Evolutionary conservation across 2,329 filamentous ascomycete species (phyloP).

Genomic region (Capronia coronata): DNA sequence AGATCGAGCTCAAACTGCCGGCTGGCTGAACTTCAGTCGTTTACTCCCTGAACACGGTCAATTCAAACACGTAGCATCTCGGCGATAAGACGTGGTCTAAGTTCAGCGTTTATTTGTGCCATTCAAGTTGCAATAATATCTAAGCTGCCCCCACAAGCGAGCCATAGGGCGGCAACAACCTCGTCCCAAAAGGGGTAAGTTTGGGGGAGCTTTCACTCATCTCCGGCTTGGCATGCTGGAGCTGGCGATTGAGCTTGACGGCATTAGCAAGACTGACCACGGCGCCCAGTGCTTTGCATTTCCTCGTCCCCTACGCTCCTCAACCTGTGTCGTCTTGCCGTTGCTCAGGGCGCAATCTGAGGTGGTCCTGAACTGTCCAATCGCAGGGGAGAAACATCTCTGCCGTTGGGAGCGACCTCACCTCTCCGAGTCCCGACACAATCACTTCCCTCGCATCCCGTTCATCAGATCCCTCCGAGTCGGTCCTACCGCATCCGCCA

Average conservation of each 20-base stretch:
- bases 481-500: constrained; percentile 15
- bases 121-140: too few relatives aligned
- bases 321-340: too few relatives aligned
- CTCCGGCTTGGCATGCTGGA: constrained; percentile 1
- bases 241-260: constrained; percentile 1
- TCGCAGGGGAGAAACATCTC: not conserved
- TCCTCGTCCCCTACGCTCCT: not conserved
- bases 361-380: not conserved
- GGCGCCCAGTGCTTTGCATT: not conserved
- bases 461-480: not conserved
- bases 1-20: too few relatives aligned
- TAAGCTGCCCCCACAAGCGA: too few relatives aligned
- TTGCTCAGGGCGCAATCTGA: not conserved
- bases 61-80: too few relatives aligned
- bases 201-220: too few relatives aligned
- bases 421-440: not conserved
- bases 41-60: too few relatives aligned
- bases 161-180: too few relatives aligned
- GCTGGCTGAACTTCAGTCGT: too few relatives aligned
- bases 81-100: too few relatives aligned
- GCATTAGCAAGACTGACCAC: not conserved
- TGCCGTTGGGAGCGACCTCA: not conserved
- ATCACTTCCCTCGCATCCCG: not conserved
- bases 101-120: too few relatives aligned
- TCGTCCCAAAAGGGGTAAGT: too few relatives aligned